Percentiles rank a stretch among this genome's conserved stretches.
Conservation (phyloP, 1,284 basidiomycete genomes). For the Erythrobasidium hasegawianum region DNA sequence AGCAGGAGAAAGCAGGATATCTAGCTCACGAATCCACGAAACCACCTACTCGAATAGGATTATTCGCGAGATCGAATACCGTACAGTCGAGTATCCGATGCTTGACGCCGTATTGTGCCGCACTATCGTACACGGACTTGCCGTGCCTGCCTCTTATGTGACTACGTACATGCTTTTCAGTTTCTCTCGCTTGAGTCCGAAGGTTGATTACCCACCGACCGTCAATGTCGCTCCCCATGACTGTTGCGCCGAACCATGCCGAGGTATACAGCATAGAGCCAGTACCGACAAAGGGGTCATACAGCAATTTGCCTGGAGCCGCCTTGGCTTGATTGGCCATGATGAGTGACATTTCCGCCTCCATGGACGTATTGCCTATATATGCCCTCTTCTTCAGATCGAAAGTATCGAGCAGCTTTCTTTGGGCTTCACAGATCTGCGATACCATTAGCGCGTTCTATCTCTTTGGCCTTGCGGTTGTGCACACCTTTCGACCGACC, state of each 20-base stretch:
- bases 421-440: slow-evolving; percentile 43
- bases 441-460: not conserved
- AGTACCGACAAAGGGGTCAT: slow-evolving; percentile 94
- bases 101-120: slow-evolving; percentile 76
- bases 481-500: slow-evolving; percentile 32
- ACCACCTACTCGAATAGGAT: slow-evolving; percentile 81
- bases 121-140: slow-evolving; percentile 64
- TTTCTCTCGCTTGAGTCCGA: not conserved
- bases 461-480: not conserved
- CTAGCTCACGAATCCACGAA: slow-evolving; percentile 73
- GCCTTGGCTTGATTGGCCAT: slow-evolving; percentile 95
- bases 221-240: slow-evolving; percentile 94
- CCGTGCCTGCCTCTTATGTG: slow-evolving; percentile 50
- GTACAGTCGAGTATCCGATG: slow-evolving; percentile 74
- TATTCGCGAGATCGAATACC: slow-evolving; percentile 83
- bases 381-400: slow-evolving; percentile 85
- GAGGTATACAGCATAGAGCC: slow-evolving; percentile 84
- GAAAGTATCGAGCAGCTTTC: slow-evolving; percentile 49
- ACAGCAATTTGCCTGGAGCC: slow-evolving; percentile 81
- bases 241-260: slow-evolving; percentile 80
- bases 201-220: slow-evolving; percentile 49
- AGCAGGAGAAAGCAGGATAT: no score
- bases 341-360: slow-evolving; percentile 85
- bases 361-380: slow-evolving; percentile 98
- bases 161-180: slow-evolving; percentile 46